Evolutionary conservation across 352 stramenopile genomes (phyloP).

Genomic region (Globisporangium recalcitrans): DNA sequence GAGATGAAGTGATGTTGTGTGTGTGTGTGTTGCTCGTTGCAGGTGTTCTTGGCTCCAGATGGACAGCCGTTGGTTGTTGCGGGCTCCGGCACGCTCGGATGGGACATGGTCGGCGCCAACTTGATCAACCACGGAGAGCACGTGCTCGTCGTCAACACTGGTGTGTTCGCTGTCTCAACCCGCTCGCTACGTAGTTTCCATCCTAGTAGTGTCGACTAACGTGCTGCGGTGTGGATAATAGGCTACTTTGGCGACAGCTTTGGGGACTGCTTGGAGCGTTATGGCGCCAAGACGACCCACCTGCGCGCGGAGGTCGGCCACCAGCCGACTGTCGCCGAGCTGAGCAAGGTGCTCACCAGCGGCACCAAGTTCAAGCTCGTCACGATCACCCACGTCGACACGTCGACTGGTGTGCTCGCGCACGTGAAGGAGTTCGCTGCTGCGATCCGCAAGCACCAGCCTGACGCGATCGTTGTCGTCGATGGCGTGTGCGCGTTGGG

Average conservation of each 20-base stretch:
- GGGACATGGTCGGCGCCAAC: constrained; percentile 82
- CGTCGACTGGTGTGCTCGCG: constrained; percentile 63
- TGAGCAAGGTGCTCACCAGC: constrained; percentile 36
- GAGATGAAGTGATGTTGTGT: background rate
- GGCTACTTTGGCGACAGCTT: constrained; percentile 78
- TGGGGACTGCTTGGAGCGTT: constrained; percentile 58
- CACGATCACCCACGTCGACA: constrained; percentile 78
- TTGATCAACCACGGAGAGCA: constrained; percentile 57
- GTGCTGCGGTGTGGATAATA: background rate
- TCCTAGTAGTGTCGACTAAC: background rate
- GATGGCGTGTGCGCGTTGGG: constrained; percentile 68
- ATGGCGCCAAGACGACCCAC: constrained; percentile 60
- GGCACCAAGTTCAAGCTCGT: constrained; percentile 53
- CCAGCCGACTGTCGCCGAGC: constrained; percentile 43
- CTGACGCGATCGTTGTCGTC: constrained; percentile 57
- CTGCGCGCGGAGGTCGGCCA: constrained; percentile 49
- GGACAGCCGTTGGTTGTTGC: constrained; percentile 66
- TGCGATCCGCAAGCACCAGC: constrained; percentile 50
- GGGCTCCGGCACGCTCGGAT: constrained; percentile 64
- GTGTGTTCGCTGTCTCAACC: constrained; percentile 12
- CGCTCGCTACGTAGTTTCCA: background rate
- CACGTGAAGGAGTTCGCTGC: constrained; percentile 55
- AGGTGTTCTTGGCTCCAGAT: constrained; percentile 58
- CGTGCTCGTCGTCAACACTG: constrained; percentile 69
- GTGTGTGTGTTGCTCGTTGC: background rate